Evolutionary conservation across 2,329 filamentous ascomycete species (phyloP).

Genomic region (Claviceps sp.): DNA sequence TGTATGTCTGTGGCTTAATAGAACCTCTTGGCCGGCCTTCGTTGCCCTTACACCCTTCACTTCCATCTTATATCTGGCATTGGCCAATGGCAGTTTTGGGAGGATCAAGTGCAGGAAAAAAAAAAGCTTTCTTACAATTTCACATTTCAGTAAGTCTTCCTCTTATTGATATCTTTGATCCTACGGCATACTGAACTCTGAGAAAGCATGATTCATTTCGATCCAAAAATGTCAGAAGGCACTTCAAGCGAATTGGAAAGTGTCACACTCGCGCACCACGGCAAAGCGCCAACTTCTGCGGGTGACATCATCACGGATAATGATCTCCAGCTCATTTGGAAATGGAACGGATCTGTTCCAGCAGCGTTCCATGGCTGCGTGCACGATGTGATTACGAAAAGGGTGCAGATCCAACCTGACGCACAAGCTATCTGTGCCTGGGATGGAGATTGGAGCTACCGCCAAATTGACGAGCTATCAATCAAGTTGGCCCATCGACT

Average conservation of each 20-base stretch:
- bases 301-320: not conserved
- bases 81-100: too few species aligned
- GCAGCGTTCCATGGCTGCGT: conserved; percentile 6
- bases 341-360: conserved; percentile 10
- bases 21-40: too few species aligned
- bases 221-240: not conserved
- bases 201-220: too few species aligned
- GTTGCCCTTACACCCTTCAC: too few species aligned
- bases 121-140: too few species aligned
- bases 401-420: conserved; percentile 3
- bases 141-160: too few species aligned
- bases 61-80: too few species aligned
- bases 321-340: conserved; percentile 7
- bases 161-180: too few species aligned
- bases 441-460: conserved; percentile 28
- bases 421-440: conserved; percentile 7
- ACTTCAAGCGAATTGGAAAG: not conserved
- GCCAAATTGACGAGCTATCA: conserved; percentile 15
- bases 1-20: too few species aligned
- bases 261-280: not conserved
- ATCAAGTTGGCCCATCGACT: conserved; percentile 5
- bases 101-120: too few species aligned
- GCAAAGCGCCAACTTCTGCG: not conserved
- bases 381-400: conserved; percentile 11
- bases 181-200: too few species aligned